Evolutionary conservation across 768 basidiomycete species (phyloP).

Genomic region (Cyathus striatus): DNA sequence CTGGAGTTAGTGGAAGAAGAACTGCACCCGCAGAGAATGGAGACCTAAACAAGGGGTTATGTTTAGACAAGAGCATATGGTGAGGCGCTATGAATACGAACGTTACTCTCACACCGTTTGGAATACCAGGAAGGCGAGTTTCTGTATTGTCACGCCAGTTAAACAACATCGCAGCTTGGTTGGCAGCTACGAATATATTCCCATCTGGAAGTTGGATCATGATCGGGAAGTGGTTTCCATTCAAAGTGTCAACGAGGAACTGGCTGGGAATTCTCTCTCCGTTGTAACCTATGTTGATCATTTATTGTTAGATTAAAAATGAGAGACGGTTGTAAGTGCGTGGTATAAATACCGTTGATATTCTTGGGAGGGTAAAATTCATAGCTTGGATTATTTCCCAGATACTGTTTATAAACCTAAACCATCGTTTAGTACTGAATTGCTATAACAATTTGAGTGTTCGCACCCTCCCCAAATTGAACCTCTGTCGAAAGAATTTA

Average conservation of each 20-base stretch:
- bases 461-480: background rate
- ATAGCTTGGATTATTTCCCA: slow-evolving; percentile 45
- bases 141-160: slow-evolving; percentile 24
- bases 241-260: slow-evolving; percentile 15
- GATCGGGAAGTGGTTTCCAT: slow-evolving; percentile 18
- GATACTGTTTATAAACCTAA: slow-evolving; percentile 33
- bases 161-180: slow-evolving; percentile 26
- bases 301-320: background rate
- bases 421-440: slow-evolving; percentile 4
- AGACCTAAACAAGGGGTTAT: background rate
- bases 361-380: slow-evolving; percentile 23
- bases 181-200: slow-evolving; percentile 27
- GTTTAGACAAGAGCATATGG: no score
- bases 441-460: background rate
- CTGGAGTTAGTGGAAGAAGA: slow-evolving; percentile 25
- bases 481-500: background rate
- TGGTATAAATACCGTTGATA: slow-evolving; percentile 13
- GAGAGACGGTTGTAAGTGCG: background rate
- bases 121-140: slow-evolving; percentile 30
- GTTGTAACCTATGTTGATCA: slow-evolving; percentile 6
- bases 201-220: slow-evolving; percentile 24
- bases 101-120: slow-evolving; percentile 37
- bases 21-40: slow-evolving; percentile 28
- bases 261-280: slow-evolving; percentile 10
- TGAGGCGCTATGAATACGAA: slow-evolving; percentile 11